Evolutionary conservation across 768 basidiomycete species (phyloP).

Genomic region (Rhodotorula babjevae): DNA sequence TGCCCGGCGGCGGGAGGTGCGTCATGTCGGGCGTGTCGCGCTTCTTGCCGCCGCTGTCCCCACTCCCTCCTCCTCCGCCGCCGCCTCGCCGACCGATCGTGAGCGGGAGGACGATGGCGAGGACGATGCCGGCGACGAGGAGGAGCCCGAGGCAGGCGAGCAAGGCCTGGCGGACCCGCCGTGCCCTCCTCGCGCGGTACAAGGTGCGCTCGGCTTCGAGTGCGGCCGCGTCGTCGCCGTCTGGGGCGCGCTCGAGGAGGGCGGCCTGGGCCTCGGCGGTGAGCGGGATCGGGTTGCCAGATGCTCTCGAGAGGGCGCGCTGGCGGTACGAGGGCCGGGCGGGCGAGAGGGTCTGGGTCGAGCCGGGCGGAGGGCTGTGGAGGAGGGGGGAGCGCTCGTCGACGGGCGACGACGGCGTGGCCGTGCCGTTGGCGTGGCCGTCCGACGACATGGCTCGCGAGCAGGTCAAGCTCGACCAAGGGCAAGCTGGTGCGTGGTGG

Average conservation of each 20-base stretch:
- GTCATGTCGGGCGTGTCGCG: conserved; percentile 26
- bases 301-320: conserved; percentile 31
- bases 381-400: conserved; percentile 6
- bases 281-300: conserved; percentile 21
- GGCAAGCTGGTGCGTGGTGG: neutral
- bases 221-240: neutral
- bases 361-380: neutral
- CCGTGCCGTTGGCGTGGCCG: neutral
- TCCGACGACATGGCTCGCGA: neutral
- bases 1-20: conserved; percentile 38
- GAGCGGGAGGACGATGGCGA: conserved; percentile 29
- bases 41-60: neutral
- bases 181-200: conserved; percentile 1
- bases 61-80: neutral
- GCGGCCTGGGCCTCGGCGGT: neutral
- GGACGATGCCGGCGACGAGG: conserved; percentile 18
- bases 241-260: neutral
- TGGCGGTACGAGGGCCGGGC: conserved; percentile 23
- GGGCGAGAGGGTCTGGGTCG: neutral
- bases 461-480: too few relatives aligned
- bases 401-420: neutral
- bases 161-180: neutral
- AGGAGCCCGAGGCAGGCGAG: conserved; percentile 5
- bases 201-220: conserved; percentile 4
- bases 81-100: conserved; percentile 20